These are phyloP conservation scores for Apiosordaria backusii DNA, from an alignment of 495 filamentous ascomycete species.

Conservation along the genomic window DNA sequence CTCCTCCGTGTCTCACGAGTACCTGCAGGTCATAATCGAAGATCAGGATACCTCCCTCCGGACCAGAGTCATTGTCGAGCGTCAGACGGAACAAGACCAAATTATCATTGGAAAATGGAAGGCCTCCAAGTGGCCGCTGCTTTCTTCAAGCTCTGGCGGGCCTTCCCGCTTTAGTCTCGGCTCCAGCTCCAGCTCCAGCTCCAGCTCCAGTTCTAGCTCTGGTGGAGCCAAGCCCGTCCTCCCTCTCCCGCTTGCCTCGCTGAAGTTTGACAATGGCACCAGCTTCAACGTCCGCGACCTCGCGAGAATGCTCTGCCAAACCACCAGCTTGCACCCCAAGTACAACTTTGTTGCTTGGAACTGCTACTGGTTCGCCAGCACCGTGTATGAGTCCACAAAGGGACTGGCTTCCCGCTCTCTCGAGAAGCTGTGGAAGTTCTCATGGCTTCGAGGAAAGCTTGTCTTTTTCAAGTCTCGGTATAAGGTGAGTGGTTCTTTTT, in stretches of 20 bases:
- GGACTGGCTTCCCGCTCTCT: background rate
- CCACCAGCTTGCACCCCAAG: background rate
- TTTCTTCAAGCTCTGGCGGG: background rate
- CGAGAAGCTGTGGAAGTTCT: background rate
- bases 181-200: background rate
- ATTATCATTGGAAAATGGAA: background rate
- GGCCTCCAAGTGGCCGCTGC: background rate
- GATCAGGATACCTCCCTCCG: background rate
- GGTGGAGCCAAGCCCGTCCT: background rate
- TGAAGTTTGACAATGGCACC: background rate
- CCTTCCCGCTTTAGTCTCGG: background rate
- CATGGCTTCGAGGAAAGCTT: background rate
- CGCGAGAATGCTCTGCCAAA: background rate
- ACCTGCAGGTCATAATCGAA: background rate
- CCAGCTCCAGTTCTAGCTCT: background rate
- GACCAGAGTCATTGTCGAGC: background rate
- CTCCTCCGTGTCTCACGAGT: background rate
- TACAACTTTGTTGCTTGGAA: background rate
- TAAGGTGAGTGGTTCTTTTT: background rate
- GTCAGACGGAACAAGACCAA: background rate
- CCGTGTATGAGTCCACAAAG: background rate
- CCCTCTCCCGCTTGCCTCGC: background rate
- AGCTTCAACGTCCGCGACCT: background rate
- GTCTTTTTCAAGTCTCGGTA: background rate
- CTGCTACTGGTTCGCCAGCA: background rate